Base-by-base conservation (phyloP, 768 basidiomycete species). In the Mycena capillaripes region DNA sequence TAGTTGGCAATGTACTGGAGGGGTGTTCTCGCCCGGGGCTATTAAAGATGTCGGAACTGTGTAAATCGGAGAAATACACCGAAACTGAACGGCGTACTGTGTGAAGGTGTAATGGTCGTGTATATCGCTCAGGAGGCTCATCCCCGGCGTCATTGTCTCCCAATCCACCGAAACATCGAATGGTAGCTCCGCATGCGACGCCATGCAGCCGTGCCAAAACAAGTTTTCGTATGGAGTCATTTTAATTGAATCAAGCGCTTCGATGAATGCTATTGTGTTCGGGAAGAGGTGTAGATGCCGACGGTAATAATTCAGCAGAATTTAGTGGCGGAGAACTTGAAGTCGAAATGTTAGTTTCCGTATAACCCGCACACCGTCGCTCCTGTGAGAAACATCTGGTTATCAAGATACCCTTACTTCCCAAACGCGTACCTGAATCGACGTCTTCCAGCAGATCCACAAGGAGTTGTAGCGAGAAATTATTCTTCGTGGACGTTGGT, bases 91-190 rank as follows among this genome's bases (percentile, higher is more conserved):
- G 12, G 79, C 90, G 69, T 74, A 95, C 94, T 92, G 90, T 38
- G 88, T 82, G 27, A 93, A 80, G 2, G 78, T 75, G 76, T 91
- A 88, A 81, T 96, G 94, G 3, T 88, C 89, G 57, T 87, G 85
- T 48, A 96, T 86, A 73, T 95, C 94, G 36, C 81, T 78, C 92
- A 95, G 92, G 53, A 96, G 86, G 42, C 86, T 81, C 86, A 91
- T 91, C 95, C 95, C 95, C 0, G 92, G 90, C 4, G 93, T 81
- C 46, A 82, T 82, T 4, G 88, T 90, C 78, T 93, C 90, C 93
- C 93, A 95, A 79, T 95, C 93, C 30, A 91, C 83, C 12, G 89
- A 86, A 44, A 95, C 85, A 32, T 12, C 81, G 76, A 40, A 83
- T 81, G 14, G 76, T 75, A 17, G 73, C 66, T 42, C 78, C 74